Conservation (phyloP, 75 land plant genomes). For the Pinus albicaulis region DNA sequence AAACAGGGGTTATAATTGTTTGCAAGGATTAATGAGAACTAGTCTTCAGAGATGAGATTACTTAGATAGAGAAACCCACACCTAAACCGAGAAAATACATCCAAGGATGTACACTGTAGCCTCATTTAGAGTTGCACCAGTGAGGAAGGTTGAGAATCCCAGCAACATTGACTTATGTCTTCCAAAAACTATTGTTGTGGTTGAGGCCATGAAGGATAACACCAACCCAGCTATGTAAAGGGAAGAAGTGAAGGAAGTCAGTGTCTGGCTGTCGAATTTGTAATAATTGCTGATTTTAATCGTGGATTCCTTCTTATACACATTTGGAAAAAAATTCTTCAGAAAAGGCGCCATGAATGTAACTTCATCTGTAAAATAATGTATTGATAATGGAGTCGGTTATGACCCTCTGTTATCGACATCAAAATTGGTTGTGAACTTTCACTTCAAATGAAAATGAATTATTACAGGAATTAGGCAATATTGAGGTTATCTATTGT, state of each 20-base stretch:
- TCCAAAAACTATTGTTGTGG: conserved; percentile 20
- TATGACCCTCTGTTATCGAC: no score
- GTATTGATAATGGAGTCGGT: no score
- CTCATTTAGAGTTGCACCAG: conserved; percentile 17
- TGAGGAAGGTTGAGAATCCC: conserved; percentile 17
- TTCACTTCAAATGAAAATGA: no score
- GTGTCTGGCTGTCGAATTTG: conserved; percentile 30
- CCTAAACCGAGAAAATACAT: conserved; percentile 23
- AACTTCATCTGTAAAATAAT: conserved; percentile 26
- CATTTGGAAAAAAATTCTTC: conserved; percentile 13
- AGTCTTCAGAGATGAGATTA: background rate
- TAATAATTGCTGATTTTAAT: conserved; percentile 21
- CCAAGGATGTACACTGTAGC: conserved; percentile 27
- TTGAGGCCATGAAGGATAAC: conserved; percentile 18
- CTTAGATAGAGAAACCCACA: conserved; percentile 18
- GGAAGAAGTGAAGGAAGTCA: conserved; percentile 41
- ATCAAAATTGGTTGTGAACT: no score
- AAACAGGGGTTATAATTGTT: background rate
- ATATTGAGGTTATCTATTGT: background rate
- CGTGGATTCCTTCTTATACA: conserved; percentile 3
- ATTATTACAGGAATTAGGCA: no score
- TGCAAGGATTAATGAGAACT: no score
- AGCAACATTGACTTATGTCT: conserved; percentile 29
- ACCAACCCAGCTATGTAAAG: conserved; percentile 35
- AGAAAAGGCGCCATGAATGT: conserved; percentile 26